These are phyloP conservation scores for Aspergillus felis DNA, from an alignment of 2,329 filamentous ascomycete species.

Conservation along the genomic window DNA sequence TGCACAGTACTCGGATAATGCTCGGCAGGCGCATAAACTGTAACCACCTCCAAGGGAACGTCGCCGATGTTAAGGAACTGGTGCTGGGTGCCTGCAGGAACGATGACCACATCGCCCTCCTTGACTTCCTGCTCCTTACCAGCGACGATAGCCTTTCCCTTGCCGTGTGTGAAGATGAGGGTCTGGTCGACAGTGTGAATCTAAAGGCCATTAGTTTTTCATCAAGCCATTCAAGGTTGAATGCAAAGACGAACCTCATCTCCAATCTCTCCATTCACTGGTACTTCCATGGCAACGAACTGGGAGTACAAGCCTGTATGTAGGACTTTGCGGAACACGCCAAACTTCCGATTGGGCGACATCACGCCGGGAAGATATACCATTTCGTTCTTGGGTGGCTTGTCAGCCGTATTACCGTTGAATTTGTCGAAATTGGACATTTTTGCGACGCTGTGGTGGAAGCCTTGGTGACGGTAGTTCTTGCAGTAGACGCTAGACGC, in stretches of 20 bases:
- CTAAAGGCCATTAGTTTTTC: slow-evolving; percentile 9
- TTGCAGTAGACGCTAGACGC: background rate
- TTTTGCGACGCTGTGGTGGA: background rate
- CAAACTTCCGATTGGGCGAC: slow-evolving; percentile 54
- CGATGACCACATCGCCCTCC: slow-evolving; percentile 57
- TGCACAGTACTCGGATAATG: slow-evolving; percentile 59
- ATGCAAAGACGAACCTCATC: slow-evolving; percentile 50
- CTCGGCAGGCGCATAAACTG: slow-evolving; percentile 61
- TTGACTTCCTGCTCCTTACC: slow-evolving; percentile 56
- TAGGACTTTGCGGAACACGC: slow-evolving; percentile 59
- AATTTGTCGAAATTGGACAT: background rate
- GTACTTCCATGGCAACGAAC: slow-evolving; percentile 62
- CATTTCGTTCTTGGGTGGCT: slow-evolving; percentile 52
- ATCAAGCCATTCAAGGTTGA: too few relatives aligned
- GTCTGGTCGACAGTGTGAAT: slow-evolving; percentile 61
- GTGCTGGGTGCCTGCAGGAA: slow-evolving; percentile 63
- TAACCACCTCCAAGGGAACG: slow-evolving; percentile 58
- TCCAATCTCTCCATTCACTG: slow-evolving; percentile 62
- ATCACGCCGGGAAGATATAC: slow-evolving; percentile 57
- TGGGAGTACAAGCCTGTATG: slow-evolving; percentile 62
- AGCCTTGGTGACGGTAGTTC: background rate
- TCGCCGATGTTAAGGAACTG: slow-evolving; percentile 62
- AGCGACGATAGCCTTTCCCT: slow-evolving; percentile 55
- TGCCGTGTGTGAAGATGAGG: slow-evolving; percentile 60
- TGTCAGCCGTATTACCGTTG: slow-evolving; percentile 15